These are phyloP conservation scores for Apiospora sp. DNA, from an alignment of 2,329 filamentous ascomycete species.

Conservation along the genomic window DNA sequence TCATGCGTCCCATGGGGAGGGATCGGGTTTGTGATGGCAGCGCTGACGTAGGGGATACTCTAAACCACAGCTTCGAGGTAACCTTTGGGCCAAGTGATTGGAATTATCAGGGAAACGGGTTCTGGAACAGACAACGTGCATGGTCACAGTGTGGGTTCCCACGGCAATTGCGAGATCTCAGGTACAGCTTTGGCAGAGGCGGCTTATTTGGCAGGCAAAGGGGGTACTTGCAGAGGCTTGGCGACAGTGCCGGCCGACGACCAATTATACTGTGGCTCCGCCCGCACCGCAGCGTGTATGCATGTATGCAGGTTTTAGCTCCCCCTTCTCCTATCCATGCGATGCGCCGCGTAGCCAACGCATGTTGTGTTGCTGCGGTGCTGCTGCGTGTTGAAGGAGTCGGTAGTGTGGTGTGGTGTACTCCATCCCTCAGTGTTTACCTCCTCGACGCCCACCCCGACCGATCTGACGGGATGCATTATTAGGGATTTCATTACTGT, in stretches of 20 bases:
- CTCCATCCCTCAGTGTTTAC: not conserved
- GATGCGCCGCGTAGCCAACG: slow-evolving; percentile 19
- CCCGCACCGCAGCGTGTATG: slow-evolving; percentile 10
- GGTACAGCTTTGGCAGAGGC: not conserved
- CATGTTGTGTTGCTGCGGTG: slow-evolving; percentile 1
- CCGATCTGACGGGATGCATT: not conserved
- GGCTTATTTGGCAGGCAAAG: not conserved
- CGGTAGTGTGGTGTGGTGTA: not conserved
- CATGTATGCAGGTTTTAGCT: slow-evolving; percentile 23
- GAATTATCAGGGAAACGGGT: slow-evolving; percentile 21
- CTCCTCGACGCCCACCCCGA: too few species aligned
- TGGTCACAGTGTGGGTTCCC: slow-evolving; percentile 19
- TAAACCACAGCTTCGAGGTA: not conserved
- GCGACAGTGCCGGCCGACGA: not conserved
- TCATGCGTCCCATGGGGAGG: slow-evolving; percentile 21
- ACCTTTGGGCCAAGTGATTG: not conserved
- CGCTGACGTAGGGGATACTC: slow-evolving; percentile 20
- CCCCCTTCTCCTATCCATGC: slow-evolving; percentile 23
- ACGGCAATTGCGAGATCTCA: slow-evolving; percentile 19
- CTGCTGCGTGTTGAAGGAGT: not conserved
- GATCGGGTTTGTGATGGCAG: slow-evolving; percentile 17
- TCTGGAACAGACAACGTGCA: slow-evolving; percentile 17
- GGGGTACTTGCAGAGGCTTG: not conserved
- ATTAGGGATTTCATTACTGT: not conserved
- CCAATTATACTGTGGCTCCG: slow-evolving; percentile 11